phyloP scores from a whole-genome alignment of 768 basidiomycete species.

The Phylloporus rhodoxanthus region DNA sequence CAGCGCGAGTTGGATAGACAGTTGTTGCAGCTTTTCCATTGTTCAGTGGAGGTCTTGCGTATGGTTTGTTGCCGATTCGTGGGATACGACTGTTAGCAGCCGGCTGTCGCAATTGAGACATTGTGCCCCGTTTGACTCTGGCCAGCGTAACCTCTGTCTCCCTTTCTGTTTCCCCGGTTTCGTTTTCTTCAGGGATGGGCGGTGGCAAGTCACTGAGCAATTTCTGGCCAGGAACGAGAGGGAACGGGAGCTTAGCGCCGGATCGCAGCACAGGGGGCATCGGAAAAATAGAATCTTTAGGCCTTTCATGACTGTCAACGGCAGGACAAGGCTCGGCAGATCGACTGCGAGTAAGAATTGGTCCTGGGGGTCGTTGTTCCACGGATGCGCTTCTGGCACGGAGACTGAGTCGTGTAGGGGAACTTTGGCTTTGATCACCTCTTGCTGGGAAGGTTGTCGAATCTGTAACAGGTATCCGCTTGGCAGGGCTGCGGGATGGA shows the following conservation, averaged over 20 bases:
- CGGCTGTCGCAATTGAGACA: slow-evolving; percentile 46
- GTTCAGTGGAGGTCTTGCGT: slow-evolving; percentile 36
- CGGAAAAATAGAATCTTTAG: slow-evolving; percentile 20
- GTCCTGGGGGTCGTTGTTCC: slow-evolving; percentile 27
- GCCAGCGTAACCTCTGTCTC: slow-evolving; percentile 11
- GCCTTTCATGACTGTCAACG: slow-evolving; percentile 8
- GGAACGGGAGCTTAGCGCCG: slow-evolving; percentile 23
- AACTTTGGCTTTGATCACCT: slow-evolving; percentile 1
- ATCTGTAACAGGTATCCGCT: slow-evolving; percentile 29
- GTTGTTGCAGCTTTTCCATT: slow-evolving; percentile 6
- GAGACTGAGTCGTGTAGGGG: slow-evolving; percentile 15
- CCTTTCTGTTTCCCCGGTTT: slow-evolving; percentile 4
- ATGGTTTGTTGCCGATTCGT: slow-evolving; percentile 54
- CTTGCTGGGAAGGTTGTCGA: slow-evolving; percentile 25
- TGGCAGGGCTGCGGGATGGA: slow-evolving; percentile 34
- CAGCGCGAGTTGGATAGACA: slow-evolving; percentile 1
- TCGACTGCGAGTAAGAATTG: slow-evolving; percentile 20
- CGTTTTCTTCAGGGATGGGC: slow-evolving; percentile 32
- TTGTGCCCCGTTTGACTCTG: slow-evolving; percentile 24
- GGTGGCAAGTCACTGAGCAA: slow-evolving; percentile 15
- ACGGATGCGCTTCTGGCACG: slow-evolving; percentile 32
- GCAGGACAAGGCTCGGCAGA: slow-evolving; percentile 25
- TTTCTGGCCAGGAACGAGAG: slow-evolving; percentile 22
- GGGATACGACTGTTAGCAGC: slow-evolving; percentile 52
- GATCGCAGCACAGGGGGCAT: slow-evolving; percentile 4